Evolutionary conservation across 192 early-diverging fungal species (phyloP), one percentile per base, ranked within the genome.

Genomic region (Mortierella antarctica): DNA sequence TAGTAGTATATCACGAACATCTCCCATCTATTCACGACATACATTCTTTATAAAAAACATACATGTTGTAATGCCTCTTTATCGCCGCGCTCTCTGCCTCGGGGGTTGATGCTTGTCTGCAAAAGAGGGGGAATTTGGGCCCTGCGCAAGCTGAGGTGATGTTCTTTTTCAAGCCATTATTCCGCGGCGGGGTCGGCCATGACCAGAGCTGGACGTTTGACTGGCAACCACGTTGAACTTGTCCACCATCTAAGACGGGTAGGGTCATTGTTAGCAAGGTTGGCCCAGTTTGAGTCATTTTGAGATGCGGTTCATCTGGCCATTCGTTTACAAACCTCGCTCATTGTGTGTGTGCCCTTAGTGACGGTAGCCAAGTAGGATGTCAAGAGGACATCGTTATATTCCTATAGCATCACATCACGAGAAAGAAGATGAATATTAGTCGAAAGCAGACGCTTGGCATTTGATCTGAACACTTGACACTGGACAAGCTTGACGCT

Each of bases 321-420:
- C 18, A 11, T 31, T 0, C 13, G 14, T 14, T 4, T 8, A 41
- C 67, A 67, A 58, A 95, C 87, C 61, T 95, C 91, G 65, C 89
- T 90, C 62, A 94, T 71, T 11, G 67, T 76, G 76, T 90, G 83
- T 2, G 89, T 85, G 14, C 91, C 92, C 76, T 95, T 95, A 12
- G 95, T 95, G 50, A 96, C 87, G 0, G 88, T 84, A 2, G 94
- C 90, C 52, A 96, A 82, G 72, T 95, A 92, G 20, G 90, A 82
- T 42, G 91, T 91, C 42, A 96, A 82, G 6, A 95, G 79, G 39
- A 94, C 91, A 74, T 96, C 95, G 62, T 92, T 94, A 77, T 91
- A 94, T 80, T 95, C 93, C 93, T 95, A 78, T 18, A 68, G 40
- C 62, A 21, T 20, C 57, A 39, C 41, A n/a, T 12, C 47, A 20